Evolutionary conservation across 2,329 filamentous ascomycete species (phyloP), one percentile per base, ranked within the genome.

Genomic region (Botrytis fragariae): DNA sequence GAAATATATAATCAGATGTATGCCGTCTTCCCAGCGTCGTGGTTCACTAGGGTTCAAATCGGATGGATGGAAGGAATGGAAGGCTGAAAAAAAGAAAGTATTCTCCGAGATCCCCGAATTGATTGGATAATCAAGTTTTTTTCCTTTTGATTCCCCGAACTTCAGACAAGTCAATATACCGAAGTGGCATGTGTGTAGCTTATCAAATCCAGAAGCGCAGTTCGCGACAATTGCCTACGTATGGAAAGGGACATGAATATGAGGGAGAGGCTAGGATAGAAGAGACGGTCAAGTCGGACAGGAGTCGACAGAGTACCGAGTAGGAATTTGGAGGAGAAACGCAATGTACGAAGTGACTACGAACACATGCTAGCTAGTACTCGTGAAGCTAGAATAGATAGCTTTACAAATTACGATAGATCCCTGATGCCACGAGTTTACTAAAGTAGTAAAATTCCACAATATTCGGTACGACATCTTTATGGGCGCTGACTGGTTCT

Each of bases 21-120:
- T 63, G 60, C 60, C 60, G 60, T 25, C 60, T 68, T 72, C 48
- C 71, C 71, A 72, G 71, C 45, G 54, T 68, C 37, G 20, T 72
- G 71, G 71, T 68, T 72, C 71, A 68, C 54, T n/a, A 68, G 51
- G 71, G 63, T 68, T 51, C 39, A 68, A 44, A 59, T 68, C 39
- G 62, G 62, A 67, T 44, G 70, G 61, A 64, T 37, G 42, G 60
- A 71, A 72, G 69, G 60, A 54, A 68, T 60, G 61, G 71, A 67
- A 59, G 62, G 71, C 61, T 59, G 71, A 72, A 68, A 59, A 67
- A 67, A 67, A 37, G 37, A 68, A 67, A 42, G 22, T 45, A 59
- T 68, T 68, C 59, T 54, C 62, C 62, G 48, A 67, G 51, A 72
- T 68, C 42, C 25, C 70, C 51, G 62, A 48, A 51, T 71, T 71